phyloP scores from a whole-genome alignment of 192 early-diverging fungal genomes.

The Powellomyces hirtus region DNA sequence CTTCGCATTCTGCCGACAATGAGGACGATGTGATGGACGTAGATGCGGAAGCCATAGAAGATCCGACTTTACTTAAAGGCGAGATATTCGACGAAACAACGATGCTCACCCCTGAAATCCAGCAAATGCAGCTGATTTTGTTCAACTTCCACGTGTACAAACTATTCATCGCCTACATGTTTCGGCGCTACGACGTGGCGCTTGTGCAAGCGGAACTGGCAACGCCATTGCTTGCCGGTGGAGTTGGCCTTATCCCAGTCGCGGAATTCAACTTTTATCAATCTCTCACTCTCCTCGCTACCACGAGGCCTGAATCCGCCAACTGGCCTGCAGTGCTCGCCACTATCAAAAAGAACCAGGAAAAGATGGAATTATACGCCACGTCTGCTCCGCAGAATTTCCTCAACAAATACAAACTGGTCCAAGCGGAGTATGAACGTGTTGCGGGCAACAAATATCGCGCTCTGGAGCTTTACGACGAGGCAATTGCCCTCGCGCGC shows the following conservation, averaged over 20 bases:
- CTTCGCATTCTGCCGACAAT: background rate
- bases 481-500: slow-evolving; percentile 7
- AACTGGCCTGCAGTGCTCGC: background rate
- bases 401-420: slow-evolving; percentile 9
- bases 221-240: background rate
- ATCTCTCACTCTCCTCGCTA: slow-evolving; percentile 5
- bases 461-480: slow-evolving; percentile 19
- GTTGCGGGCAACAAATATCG: slow-evolving; percentile 3
- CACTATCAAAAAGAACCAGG: slow-evolving; percentile 1
- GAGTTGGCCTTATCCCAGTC: background rate
- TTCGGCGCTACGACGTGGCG: slow-evolving; percentile 3
- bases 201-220: background rate
- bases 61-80: slow-evolving; percentile 12
- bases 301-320: background rate
- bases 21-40: background rate
- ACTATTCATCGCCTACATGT: background rate
- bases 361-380: background rate
- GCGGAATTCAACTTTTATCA: slow-evolving; percentile 13
- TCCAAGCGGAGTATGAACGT: slow-evolving; percentile 16
- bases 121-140: background rate
- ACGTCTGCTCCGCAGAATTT: background rate
- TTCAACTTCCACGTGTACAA: background rate
- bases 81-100: slow-evolving; percentile 16
- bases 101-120: slow-evolving; percentile 3
- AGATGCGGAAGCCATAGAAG: background rate